phyloP scores from a whole-genome alignment of 805 yeast genomes.

The Ogataea pilisensis region DNA sequence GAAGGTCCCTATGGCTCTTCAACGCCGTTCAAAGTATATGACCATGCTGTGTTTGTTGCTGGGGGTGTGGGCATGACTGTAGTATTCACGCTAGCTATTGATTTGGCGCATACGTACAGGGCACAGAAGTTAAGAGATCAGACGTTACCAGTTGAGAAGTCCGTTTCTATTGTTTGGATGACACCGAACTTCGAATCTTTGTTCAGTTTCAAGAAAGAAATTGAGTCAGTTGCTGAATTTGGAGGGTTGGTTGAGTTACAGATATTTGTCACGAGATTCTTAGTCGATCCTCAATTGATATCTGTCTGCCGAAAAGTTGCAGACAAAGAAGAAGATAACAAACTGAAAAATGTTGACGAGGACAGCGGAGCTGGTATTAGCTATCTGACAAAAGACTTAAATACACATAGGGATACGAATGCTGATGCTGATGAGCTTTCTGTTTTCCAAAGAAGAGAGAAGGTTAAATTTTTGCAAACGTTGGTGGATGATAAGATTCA shows the following conservation, averaged over 20 bases:
- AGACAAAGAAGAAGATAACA: neutral
- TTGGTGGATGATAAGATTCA: slow-evolving; percentile 15
- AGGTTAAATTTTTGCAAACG: slow-evolving; percentile 12
- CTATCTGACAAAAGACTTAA: neutral
- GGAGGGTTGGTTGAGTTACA: slow-evolving; percentile 25
- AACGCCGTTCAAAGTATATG: slow-evolving; percentile 44
- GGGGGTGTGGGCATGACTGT: slow-evolving; percentile 69
- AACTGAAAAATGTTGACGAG: slow-evolving; percentile 1
- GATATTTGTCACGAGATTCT: slow-evolving; percentile 25
- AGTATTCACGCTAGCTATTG: slow-evolving; percentile 42
- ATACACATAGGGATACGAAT: neutral
- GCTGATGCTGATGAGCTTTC: neutral
- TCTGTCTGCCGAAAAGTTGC: slow-evolving; percentile 1
- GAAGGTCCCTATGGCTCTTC: slow-evolving; percentile 61
- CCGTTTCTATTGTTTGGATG: slow-evolving; percentile 28
- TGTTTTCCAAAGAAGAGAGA: slow-evolving; percentile 11
- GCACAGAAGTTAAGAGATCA: slow-evolving; percentile 27
- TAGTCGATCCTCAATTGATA: slow-evolving; percentile 19
- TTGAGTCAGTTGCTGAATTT: slow-evolving; percentile 22
- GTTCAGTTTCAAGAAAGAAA: slow-evolving; percentile 26
- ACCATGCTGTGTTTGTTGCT: slow-evolving; percentile 47
- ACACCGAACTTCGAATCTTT: slow-evolving; percentile 30
- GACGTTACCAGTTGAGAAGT: slow-evolving; percentile 16
- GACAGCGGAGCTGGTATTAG: neutral
- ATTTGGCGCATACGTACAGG: slow-evolving; percentile 31